Conservation (phyloP, 1,139 yeast species). For the Pichia inconspicua region DNA sequence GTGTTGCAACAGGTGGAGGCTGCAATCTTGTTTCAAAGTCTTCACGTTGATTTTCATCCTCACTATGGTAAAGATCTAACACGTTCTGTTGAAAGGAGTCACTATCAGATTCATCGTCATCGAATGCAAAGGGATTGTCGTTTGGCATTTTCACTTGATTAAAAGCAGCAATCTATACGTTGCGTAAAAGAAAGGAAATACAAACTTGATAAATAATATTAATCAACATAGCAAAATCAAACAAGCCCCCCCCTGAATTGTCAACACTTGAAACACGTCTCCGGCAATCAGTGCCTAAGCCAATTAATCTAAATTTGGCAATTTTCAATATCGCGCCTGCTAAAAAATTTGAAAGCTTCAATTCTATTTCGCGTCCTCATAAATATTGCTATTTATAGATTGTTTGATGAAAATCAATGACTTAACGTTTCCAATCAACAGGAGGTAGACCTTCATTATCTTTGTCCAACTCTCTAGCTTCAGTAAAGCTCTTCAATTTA, state of each 20-base stretch:
- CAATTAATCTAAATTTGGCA: background rate
- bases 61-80: background rate
- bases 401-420: background rate
- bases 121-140: constrained; percentile 7
- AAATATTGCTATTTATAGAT: too few species aligned
- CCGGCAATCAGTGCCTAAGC: background rate
- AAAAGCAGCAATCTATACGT: background rate
- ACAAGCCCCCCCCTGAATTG: background rate
- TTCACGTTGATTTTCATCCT: background rate
- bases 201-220: background rate
- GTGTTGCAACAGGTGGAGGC: background rate
- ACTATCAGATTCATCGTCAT: constrained; percentile 8
- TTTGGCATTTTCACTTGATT: background rate
- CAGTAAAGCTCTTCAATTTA: constrained; percentile 65
- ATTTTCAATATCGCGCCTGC: background rate
- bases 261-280: background rate
- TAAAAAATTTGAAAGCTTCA: too few species aligned
- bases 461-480: constrained; percentile 71
- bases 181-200: background rate
- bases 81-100: constrained; percentile 2
- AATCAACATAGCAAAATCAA: background rate
- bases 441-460: constrained; percentile 88
- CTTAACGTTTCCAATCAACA: background rate
- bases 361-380: too few species aligned
- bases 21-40: background rate